phyloP scores from a whole-genome alignment of 495 filamentous ascomycete genomes.

The Venustampulla echinocandica region DNA sequence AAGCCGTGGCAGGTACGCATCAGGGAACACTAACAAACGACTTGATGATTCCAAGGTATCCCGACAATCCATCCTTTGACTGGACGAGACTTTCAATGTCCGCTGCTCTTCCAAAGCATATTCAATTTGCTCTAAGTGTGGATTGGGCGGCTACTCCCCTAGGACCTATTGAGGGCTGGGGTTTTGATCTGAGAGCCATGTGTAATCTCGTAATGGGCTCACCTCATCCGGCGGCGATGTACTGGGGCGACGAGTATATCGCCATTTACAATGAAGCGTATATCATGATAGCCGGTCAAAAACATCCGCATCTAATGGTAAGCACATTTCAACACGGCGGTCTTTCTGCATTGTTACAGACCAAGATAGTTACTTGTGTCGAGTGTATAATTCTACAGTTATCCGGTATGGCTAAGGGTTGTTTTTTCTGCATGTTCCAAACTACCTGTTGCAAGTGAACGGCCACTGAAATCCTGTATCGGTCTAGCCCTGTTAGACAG shows the following conservation, averaged over 20 bases:
- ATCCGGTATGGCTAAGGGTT: too few relatives aligned
- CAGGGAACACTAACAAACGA: not conserved
- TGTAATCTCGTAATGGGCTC: slow-evolving; percentile 62
- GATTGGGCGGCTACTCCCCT: slow-evolving; percentile 58
- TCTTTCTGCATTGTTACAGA: not conserved
- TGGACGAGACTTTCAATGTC: slow-evolving; percentile 58
- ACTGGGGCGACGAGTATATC: slow-evolving; percentile 57
- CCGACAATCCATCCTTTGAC: slow-evolving; percentile 43
- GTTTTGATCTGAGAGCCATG: slow-evolving; percentile 52
- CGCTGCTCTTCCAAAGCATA: slow-evolving; percentile 48
- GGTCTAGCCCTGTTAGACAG: too few relatives aligned
- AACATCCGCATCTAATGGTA: slow-evolving; percentile 58
- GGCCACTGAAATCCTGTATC: too few relatives aligned
- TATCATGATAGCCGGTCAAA: slow-evolving; percentile 55
- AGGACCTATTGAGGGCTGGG: slow-evolving; percentile 59
- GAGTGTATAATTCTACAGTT: too few relatives aligned
- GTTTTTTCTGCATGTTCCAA: too few relatives aligned
- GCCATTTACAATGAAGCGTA: slow-evolving; percentile 72
- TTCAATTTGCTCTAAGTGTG: slow-evolving; percentile 53
- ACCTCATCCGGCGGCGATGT: slow-evolving; percentile 63
- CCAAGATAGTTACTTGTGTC: too few relatives aligned
- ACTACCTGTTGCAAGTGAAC: too few relatives aligned
- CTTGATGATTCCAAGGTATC: slow-evolving; percentile 7
- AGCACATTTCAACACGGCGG: not conserved
- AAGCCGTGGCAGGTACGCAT: slow-evolving; percentile 7